Base-by-base conservation (phyloP, 1,139 yeast genomes). In the Casaregolazyma lundiana region DNA sequence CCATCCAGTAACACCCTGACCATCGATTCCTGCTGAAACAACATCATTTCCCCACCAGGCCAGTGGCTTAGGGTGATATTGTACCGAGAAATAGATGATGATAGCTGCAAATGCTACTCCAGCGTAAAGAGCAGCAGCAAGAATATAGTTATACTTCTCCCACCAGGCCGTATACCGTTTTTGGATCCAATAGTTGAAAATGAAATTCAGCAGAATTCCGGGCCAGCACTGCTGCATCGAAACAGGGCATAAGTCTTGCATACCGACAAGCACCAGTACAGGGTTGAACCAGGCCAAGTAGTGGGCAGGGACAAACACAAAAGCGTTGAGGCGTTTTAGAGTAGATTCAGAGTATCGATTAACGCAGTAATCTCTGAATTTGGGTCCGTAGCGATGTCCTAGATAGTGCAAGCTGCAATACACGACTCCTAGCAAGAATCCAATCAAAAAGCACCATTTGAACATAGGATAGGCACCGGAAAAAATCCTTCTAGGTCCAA, bases 401-500 rank as follows among this genome's bases (percentile, higher is more conserved):
- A 44, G 44, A 19, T 44, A 38, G 41, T 52, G 53, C 8, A 43
- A 39, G 13, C 35, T 30, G 34, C 46, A 38, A 38, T 50, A 50
- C 19, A 47, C 40, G 13, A 52, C 19, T 20, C 51, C 45, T 22
- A 50, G 37, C 6, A 73, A 50, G 2, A 72, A 73, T 2, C 81
- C 81, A 24, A 75, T 59, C 32, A 75, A 51, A 59, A 77, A 75
- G 49, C 73, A 72, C 61, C 64, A 72, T 49, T 65, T 63, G 56
- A 74, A 61, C 17, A 64, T 55, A n/a, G 77, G 76, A 50, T 75
- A 74, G 17, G 73, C 61, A 0, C 67, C 24, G 7, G 61, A 60
- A 55, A 79, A 77, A 15, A 78, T 73, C 44, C 76, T 70, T 55
- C 73, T 66, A 13, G 87, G 87, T 26, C 84, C 86, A 56, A 81